phyloP scores from a whole-genome alignment of 129 eudicot genomes.

The Artemisia tridentata region DNA sequence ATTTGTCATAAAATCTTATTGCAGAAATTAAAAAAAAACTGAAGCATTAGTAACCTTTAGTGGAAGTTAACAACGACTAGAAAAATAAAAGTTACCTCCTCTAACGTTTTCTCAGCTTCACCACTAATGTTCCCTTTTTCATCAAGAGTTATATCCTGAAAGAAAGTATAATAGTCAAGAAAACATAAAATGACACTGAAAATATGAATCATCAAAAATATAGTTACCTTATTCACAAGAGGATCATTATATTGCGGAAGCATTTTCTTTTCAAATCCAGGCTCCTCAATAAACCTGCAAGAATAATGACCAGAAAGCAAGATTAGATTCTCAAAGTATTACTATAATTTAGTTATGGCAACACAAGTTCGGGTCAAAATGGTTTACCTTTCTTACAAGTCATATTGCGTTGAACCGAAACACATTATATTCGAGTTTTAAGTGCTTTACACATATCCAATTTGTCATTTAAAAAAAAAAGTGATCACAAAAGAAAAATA shows the following conservation, averaged over 20 bases:
- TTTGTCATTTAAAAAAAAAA: too few species aligned
- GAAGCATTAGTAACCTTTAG: too few species aligned
- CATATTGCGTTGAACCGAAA: background rate
- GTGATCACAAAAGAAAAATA: too few species aligned
- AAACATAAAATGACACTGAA: background rate
- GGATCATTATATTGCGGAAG: constrained; percentile 98
- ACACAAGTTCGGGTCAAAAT: background rate
- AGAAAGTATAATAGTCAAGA: constrained; percentile 20
- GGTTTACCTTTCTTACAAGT: background rate
- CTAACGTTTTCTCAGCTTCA: constrained; percentile 87
- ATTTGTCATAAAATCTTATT: background rate
- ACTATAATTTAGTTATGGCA: background rate
- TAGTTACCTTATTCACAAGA: constrained; percentile 66
- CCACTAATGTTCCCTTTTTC: constrained; percentile 80
- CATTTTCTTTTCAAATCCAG: constrained; percentile 69
- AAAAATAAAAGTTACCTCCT: constrained; percentile 59
- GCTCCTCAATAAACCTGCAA: constrained; percentile 75
- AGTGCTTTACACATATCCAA: background rate
- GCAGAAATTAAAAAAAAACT: too few species aligned
- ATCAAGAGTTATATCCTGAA: constrained; percentile 84
- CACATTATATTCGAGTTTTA: background rate
- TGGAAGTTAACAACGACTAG: background rate
- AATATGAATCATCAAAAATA: background rate
- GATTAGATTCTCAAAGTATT: constrained; percentile 22
- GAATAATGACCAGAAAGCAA: constrained; percentile 21